Conservation (phyloP, 108 stramenopile genomes). For the Fistulifera pelliculosa region DNA sequence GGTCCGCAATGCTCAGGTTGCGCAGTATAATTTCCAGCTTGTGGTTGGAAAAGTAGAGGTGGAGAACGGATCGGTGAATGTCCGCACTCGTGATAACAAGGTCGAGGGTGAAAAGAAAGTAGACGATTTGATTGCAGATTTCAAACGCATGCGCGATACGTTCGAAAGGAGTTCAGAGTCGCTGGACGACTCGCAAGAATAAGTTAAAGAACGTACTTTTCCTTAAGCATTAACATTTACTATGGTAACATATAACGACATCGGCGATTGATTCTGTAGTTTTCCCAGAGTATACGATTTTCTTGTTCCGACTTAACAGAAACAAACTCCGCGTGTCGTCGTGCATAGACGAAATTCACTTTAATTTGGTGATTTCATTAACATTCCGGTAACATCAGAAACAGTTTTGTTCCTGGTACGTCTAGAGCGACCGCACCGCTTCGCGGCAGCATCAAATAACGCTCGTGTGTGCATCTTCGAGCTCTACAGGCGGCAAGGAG, state of each 20-base stretch:
- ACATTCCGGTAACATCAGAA: slow-evolving; percentile 13
- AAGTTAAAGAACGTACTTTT: too few relatives aligned
- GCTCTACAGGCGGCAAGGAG: slow-evolving; percentile 5
- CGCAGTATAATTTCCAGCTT: slow-evolving; percentile 97
- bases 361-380: slow-evolving; percentile 3
- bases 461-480: slow-evolving; percentile 7
- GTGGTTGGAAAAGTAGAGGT: slow-evolving; percentile 94
- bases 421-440: slow-evolving; percentile 6
- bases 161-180: too few relatives aligned
- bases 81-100: slow-evolving; percentile 88
- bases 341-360: too few relatives aligned
- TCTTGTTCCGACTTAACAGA: too few relatives aligned
- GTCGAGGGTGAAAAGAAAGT: slow-evolving; percentile 89
- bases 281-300: too few relatives aligned
- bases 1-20: slow-evolving; percentile 92
- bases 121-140: slow-evolving; percentile 67
- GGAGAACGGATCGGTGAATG: slow-evolving; percentile 80
- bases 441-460: slow-evolving; percentile 12
- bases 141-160: slow-evolving; percentile 40
- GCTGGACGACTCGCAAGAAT: too few relatives aligned
- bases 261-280: too few relatives aligned
- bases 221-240: too few relatives aligned
- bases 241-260: too few relatives aligned
- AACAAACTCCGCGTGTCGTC: too few relatives aligned
- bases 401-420: slow-evolving; percentile 10